Evolutionary conservation across 495 filamentous ascomycete species (phyloP).

Genomic region (Xylaria acuta): DNA sequence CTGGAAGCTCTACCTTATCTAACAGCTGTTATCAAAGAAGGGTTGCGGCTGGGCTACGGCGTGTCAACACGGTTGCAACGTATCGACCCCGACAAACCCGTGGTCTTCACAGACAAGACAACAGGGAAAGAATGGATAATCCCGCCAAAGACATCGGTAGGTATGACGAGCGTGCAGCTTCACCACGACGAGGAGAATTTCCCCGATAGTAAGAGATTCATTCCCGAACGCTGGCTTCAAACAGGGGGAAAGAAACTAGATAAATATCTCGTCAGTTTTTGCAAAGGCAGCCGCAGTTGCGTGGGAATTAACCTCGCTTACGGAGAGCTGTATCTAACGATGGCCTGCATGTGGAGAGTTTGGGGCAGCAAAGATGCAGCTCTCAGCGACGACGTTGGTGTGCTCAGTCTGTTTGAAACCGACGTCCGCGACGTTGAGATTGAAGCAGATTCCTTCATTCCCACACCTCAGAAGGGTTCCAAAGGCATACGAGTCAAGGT

Average conservation of each 20-base stretch:
- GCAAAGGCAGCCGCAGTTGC: slow-evolving; percentile 37
- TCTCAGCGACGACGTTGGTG: slow-evolving; percentile 14
- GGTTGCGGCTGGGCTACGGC: slow-evolving; percentile 51
- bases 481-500: slow-evolving; percentile 18
- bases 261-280: slow-evolving; percentile 36
- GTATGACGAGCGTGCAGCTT: slow-evolving; percentile 49
- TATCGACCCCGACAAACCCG: slow-evolving; percentile 38
- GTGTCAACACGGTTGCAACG: slow-evolving; percentile 39
- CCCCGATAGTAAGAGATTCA: slow-evolving; percentile 48
- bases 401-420: slow-evolving; percentile 21
- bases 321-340: slow-evolving; percentile 24
- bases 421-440: slow-evolving; percentile 12
- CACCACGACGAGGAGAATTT: slow-evolving; percentile 52
- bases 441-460: slow-evolving; percentile 15
- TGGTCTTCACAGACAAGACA: slow-evolving; percentile 47
- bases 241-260: slow-evolving; percentile 27
- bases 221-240: slow-evolving; percentile 53
- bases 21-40: slow-evolving; percentile 48
- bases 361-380: slow-evolving; percentile 10
- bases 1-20: slow-evolving; percentile 56
- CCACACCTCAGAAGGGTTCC: slow-evolving; percentile 9
- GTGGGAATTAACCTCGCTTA: slow-evolving; percentile 38
- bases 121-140: slow-evolving; percentile 35
- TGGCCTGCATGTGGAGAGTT: slow-evolving; percentile 22
- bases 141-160: slow-evolving; percentile 45